Conservation (phyloP, 2,329 filamentous ascomycete species). For the Volutella citrinella region DNA sequence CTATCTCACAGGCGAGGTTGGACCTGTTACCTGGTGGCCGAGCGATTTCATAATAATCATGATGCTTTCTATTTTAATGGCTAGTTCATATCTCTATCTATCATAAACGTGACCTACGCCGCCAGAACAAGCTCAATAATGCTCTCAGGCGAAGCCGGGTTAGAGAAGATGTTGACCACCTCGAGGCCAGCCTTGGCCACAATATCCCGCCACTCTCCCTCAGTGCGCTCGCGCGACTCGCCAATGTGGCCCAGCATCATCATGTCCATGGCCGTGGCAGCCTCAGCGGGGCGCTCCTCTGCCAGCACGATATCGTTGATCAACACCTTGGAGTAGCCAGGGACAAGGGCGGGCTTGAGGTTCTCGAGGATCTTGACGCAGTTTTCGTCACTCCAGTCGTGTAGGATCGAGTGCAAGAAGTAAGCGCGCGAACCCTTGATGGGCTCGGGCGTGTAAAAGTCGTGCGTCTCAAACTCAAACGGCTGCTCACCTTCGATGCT, state of each 20-base stretch:
- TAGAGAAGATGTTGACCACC: constrained; percentile 4
- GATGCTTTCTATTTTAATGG: no score
- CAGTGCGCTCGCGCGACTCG: constrained; percentile 10
- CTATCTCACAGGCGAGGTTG: no score
- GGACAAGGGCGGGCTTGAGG: constrained; percentile 26
- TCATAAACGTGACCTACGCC: no score
- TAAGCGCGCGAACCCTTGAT: constrained; percentile 11
- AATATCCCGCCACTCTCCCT: constrained; percentile 4
- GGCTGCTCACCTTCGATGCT: constrained; percentile 2
- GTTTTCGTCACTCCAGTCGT: constrained; percentile 35
- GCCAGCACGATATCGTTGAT: constrained; percentile 15
- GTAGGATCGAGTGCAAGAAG: constrained; percentile 31
- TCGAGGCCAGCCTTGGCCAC: constrained; percentile 6
- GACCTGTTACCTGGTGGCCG: no score
- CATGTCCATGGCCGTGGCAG: constrained; percentile 14
- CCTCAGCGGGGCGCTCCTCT: constrained; percentile 7
- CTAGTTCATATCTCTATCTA: no score
- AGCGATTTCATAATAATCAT: no score
- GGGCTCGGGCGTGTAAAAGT: constrained; percentile 20
- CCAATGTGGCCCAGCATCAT: constrained; percentile 15
- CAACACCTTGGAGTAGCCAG: constrained; percentile 12
- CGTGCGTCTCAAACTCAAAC: constrained; percentile 5
- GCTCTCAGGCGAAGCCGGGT: constrained; percentile 12
- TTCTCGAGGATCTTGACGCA: constrained; percentile 29
- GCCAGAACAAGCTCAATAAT: no score